These are phyloP conservation scores for Phylloporus sp. DNA, from an alignment of 768 basidiomycete species.

Conservation along the genomic window DNA sequence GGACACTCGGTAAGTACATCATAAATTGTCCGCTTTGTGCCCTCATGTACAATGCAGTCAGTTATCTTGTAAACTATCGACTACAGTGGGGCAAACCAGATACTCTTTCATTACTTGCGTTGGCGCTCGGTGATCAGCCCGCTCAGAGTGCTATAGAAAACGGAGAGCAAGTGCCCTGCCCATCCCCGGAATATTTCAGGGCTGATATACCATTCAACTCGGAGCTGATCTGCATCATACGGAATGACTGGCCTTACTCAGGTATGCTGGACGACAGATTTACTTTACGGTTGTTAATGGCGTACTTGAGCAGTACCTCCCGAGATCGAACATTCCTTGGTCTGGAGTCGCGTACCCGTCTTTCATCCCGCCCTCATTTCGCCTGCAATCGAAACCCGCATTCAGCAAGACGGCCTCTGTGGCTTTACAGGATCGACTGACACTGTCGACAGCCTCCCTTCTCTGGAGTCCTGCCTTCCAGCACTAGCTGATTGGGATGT, in stretches of 20 bases:
- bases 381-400: slow-evolving; percentile 46
- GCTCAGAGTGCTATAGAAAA: slow-evolving; percentile 11
- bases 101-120: slow-evolving; percentile 55
- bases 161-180: neutral
- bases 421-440: slow-evolving; percentile 68
- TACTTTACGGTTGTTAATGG: neutral
- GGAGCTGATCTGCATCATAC: slow-evolving; percentile 63
- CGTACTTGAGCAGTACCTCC: slow-evolving; percentile 48
- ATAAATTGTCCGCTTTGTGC: neutral
- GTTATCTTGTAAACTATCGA: slow-evolving; percentile 65
- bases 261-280: slow-evolving; percentile 36
- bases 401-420: slow-evolving; percentile 75
- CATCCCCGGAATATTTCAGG: slow-evolving; percentile 57
- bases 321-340: slow-evolving; percentile 68
- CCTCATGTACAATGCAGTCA: slow-evolving; percentile 39
- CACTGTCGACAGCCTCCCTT: slow-evolving; percentile 58
- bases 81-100: slow-evolving; percentile 77
- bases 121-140: slow-evolving; percentile 40
- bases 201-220: slow-evolving; percentile 48
- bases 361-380: slow-evolving; percentile 58
- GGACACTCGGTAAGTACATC: slow-evolving; percentile 55
- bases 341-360: slow-evolving; percentile 77
- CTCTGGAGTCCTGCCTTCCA: slow-evolving; percentile 53
- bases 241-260: slow-evolving; percentile 89
- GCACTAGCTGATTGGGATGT: slow-evolving; percentile 69